phyloP scores from a whole-genome alignment of 805 yeast genomes.

The Zygotorulaspora sp. region DNA sequence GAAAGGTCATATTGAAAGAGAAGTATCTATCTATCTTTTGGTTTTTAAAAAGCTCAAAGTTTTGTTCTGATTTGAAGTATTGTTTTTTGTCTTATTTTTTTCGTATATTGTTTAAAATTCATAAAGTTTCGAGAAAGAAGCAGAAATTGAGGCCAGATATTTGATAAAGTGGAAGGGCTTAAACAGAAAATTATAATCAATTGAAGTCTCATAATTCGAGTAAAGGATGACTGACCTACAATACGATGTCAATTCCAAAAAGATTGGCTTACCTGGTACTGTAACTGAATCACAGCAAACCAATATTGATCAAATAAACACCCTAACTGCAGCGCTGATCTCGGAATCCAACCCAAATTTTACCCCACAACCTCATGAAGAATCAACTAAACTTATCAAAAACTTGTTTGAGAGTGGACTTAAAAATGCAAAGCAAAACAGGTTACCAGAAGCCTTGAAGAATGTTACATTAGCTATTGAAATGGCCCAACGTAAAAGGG shows the following conservation, averaged over 20 bases:
- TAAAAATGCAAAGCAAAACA: slow-evolving; percentile 47
- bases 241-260: slow-evolving; percentile 11
- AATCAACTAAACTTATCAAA: slow-evolving; percentile 49
- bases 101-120: too few relatives aligned
- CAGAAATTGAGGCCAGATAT: not conserved
- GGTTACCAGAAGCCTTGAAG: slow-evolving; percentile 56
- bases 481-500: slow-evolving; percentile 55
- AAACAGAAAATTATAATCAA: too few relatives aligned
- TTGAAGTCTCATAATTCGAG: too few relatives aligned
- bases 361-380: slow-evolving; percentile 52
- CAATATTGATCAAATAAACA: slow-evolving; percentile 36
- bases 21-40: not conserved
- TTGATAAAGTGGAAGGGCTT: too few relatives aligned
- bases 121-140: too few relatives aligned
- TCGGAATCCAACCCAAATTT: slow-evolving; percentile 45
- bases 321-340: slow-evolving; percentile 34
- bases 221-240: slow-evolving; percentile 8
- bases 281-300: slow-evolving; percentile 7
- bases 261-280: slow-evolving; percentile 7
- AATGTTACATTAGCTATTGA: slow-evolving; percentile 64
- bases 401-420: slow-evolving; percentile 64
- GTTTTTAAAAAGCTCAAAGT: too few relatives aligned
- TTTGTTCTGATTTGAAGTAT: too few relatives aligned
- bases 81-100: too few relatives aligned
- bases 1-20: not conserved